Evolutionary conservation across 2,329 filamentous ascomycete species (phyloP), one percentile per base, ranked within the genome.

Genomic region (Magnaporthales sp.): DNA sequence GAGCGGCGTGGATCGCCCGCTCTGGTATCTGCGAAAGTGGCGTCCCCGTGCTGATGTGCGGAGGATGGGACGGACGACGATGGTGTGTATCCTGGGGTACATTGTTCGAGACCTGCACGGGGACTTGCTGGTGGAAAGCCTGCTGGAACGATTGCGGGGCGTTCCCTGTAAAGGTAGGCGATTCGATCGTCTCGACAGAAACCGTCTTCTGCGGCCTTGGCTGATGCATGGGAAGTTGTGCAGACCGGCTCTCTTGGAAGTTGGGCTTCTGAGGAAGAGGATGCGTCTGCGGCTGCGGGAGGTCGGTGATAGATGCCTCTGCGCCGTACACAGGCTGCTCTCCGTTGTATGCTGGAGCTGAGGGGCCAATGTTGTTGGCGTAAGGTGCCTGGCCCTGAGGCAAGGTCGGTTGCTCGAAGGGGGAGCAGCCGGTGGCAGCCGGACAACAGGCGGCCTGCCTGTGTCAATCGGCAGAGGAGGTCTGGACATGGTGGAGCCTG

Each of bases 61-160:
- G 88, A 31, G 88, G 81, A 73, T 91, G 91, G 1, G 90, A 91
- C 1, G 85, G 80, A 71, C 91, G 86, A 29, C 89, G 87, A 24
- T 81, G 80, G 73, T 93, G 91, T 27, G 84, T 77, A 67, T 91
- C 80, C 56, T 88, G 82, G 6, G 80, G 51, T 29, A 64, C 67
- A 22, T 68, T 78, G 68, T 85, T 86, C 54, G 80, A 77, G 58
- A 92, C 85, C 71, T 93, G 90, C 4, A 89, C 78, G 2, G 93
- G 94, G n/a, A 97, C 88, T 77, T 97, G 93, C 72, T 97, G 93
- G 71, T 97, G 93, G 82, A 98, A 97, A 0, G 93, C 91, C 74
- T 93, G 91, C 72, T 94, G 90, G 72, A 26, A 80, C 15, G 75
- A 74, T 54, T 76, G 73, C 56, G 78, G 87, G 80, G 71, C 82